Conservation (phyloP, 371 early-diverging fungal species). For the Sporodiniella umbellata region DNA sequence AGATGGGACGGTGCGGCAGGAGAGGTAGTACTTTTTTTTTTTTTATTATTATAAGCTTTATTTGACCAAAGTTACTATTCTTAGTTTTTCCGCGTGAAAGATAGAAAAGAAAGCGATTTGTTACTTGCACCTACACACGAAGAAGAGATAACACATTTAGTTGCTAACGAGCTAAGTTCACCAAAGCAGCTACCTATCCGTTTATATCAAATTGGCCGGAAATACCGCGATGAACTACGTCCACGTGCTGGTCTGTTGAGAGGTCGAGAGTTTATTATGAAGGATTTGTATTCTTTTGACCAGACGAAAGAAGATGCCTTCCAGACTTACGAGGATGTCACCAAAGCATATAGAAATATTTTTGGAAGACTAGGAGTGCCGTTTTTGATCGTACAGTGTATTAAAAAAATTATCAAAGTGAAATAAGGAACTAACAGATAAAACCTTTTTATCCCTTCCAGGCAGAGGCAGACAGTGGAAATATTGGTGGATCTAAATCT, state of each 20-base stretch:
- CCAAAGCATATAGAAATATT: slow-evolving; percentile 70
- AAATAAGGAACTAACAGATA: no score
- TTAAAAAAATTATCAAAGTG: background rate
- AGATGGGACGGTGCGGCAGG: slow-evolving; percentile 71
- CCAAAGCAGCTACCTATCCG: slow-evolving; percentile 78
- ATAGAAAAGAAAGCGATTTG: slow-evolving; percentile 72
- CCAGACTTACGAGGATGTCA: slow-evolving; percentile 69
- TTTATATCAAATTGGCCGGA: slow-evolving; percentile 87
- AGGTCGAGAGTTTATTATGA: slow-evolving; percentile 93
- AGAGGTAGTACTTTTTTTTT: slow-evolving; percentile 41
- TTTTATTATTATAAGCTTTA: no score
- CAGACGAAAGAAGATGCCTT: slow-evolving; percentile 62
- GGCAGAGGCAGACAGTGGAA: slow-evolving; percentile 90
- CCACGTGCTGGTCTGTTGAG: slow-evolving; percentile 82
- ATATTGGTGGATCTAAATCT: slow-evolving; percentile 85
- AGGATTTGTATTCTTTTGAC: slow-evolving; percentile 92
- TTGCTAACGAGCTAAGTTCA: slow-evolving; percentile 65
- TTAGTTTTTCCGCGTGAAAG: slow-evolving; percentile 74
- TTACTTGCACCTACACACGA: slow-evolving; percentile 89
- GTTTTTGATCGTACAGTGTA: slow-evolving; percentile 51
- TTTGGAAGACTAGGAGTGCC: slow-evolving; percentile 74
- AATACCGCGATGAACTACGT: slow-evolving; percentile 83
- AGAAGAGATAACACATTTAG: slow-evolving; percentile 83
- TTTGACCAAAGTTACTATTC: background rate
- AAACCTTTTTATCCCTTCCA: no score